Base-by-base conservation (phyloP, 768 basidiomycete genomes). In the Phaeotremella fagi region DNA sequence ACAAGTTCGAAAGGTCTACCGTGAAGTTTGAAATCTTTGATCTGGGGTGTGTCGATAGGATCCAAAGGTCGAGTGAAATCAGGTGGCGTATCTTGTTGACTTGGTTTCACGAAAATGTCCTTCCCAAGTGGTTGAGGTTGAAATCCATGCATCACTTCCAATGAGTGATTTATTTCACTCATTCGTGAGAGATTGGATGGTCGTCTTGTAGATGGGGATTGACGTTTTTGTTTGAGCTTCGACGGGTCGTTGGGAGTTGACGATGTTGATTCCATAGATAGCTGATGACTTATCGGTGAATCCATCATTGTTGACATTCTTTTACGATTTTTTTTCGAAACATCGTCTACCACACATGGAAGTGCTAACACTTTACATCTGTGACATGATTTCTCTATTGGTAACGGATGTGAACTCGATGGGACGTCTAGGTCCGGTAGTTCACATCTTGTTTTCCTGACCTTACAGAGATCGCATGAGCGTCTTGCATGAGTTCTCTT, bases 391-490 rank as follows among this genome's bases (percentile, higher is more conserved):
- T 70, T 66, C 33, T 70, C 68, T 15, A 37, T 15, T 3, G 65
- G 54, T 12, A 66, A 45, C 0, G 65, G 62, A 7, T 52, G 38
- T 9, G 60, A 50, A 4, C 57, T 49, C 2, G 65, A 57, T 0
- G 60, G 48, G 11, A 70, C 54, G 16, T 70, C 65, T 20, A 64
- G 54, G 38, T 70, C 68, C 6, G 68, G 68, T 18, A 70, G 45
- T 38, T 70, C 68, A 48, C 68, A 70, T 44, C 68, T 45, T 12
- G 68, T 70, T 41, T 70, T 70, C 15, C 68, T 57, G 25, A 70
- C 50, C 43, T 70, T 70, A 46, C 68, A 70, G 7, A 70, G 43
- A 26, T 70, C 68, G 55, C 68, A 70, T 6, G 64, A 66, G 14
- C 68, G 55, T 45, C 65, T 38, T 14, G 68, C 68, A 47, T 66